Conservation (phyloP, 371 early-diverging fungal species). For the Encephalitozoon intestinalis region DNA sequence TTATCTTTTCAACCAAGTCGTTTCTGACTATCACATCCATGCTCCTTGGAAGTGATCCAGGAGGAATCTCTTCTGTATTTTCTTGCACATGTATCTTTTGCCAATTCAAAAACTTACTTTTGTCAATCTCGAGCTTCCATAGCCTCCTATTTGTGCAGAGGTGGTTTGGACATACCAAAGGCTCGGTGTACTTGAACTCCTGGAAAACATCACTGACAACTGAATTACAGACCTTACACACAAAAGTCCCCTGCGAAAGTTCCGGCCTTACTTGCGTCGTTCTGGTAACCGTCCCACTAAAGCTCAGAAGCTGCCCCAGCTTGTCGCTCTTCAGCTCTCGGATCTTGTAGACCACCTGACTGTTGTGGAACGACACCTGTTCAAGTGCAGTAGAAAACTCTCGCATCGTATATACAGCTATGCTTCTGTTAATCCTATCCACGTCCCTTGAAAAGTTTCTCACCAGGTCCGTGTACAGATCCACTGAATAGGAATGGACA, state of each 20-base stretch:
- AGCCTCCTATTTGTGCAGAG: constrained; percentile 74
- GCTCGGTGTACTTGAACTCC: constrained; percentile 91
- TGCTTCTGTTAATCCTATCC: not conserved
- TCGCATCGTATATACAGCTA: constrained; percentile 15
- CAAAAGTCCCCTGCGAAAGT: constrained; percentile 77
- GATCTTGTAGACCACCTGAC: constrained; percentile 41
- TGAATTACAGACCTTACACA: constrained; percentile 76
- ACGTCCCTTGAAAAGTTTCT: not conserved
- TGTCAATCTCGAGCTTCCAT: constrained; percentile 74
- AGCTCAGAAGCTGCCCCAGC: constrained; percentile 74
- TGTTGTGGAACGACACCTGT: constrained; percentile 34
- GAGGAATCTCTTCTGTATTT: constrained; percentile 85
- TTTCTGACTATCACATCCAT: constrained; percentile 89
- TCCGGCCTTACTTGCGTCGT: constrained; percentile 95
- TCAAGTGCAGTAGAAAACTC: constrained; percentile 19
- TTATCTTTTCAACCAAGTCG: constrained; percentile 84
- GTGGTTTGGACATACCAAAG: constrained; percentile 76
- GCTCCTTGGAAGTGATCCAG: constrained; percentile 89
- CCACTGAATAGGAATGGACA: not conserved
- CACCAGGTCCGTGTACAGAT: constrained; percentile 9
- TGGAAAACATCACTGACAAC: constrained; percentile 76
- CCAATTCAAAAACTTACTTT: constrained; percentile 88
- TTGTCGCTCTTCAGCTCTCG: constrained; percentile 75
- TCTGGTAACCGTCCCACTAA: constrained; percentile 90
- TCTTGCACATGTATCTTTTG: constrained; percentile 94